phyloP scores from a whole-genome alignment of 192 early-diverging fungal genomes.

The Globomyces pollinis-pini region DNA sequence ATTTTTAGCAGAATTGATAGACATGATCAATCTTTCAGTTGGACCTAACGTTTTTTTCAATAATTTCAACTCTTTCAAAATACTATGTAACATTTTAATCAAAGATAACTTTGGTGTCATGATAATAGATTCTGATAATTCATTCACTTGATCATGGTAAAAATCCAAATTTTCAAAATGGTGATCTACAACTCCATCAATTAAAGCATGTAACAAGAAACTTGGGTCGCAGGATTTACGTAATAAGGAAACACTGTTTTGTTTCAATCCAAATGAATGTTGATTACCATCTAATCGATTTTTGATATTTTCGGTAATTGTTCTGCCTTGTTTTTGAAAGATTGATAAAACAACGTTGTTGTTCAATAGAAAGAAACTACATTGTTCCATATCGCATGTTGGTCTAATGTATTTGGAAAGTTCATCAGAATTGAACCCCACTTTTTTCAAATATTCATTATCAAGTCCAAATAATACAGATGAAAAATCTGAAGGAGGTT shows the following conservation, averaged over 20 bases:
- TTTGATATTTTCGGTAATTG: slow-evolving; percentile 12
- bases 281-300: slow-evolving; percentile 11
- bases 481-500: background rate
- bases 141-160: slow-evolving; percentile 13
- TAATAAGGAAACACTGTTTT: slow-evolving; percentile 15
- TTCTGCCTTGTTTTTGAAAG: slow-evolving; percentile 22
- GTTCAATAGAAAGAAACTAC: slow-evolving; percentile 19
- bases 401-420: slow-evolving; percentile 1
- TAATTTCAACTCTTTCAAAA: slow-evolving; percentile 22
- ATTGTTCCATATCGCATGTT: slow-evolving; percentile 13
- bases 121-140: slow-evolving; percentile 14
- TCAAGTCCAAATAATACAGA: background rate
- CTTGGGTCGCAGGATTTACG: slow-evolving; percentile 18
- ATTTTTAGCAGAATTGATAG: too few species aligned
- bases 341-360: slow-evolving; percentile 21
- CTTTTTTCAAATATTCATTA: background rate
- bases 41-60: slow-evolving; percentile 15
- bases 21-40: slow-evolving; percentile 8
- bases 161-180: slow-evolving; percentile 25
- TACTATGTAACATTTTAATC: slow-evolving; percentile 25
- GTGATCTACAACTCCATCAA: slow-evolving; percentile 23
- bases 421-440: background rate
- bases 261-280: slow-evolving; percentile 3
- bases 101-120: slow-evolving; percentile 7
- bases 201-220: slow-evolving; percentile 24